phyloP scores from a whole-genome alignment of 1,284 basidiomycete species.

The Boletellus deceptivus region DNA sequence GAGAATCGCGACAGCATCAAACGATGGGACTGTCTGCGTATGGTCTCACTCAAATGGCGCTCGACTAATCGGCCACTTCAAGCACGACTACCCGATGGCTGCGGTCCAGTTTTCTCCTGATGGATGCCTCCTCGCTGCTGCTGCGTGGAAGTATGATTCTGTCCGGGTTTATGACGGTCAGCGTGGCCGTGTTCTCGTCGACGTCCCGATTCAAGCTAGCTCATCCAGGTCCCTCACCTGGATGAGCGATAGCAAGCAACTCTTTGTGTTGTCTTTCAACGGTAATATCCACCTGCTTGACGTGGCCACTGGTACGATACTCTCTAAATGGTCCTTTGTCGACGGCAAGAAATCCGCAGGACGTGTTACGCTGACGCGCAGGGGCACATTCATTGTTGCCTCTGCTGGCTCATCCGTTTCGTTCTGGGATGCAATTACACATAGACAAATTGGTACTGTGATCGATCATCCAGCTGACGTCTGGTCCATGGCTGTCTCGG shows the following conservation, averaged over 20 bases:
- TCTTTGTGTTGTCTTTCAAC: neutral
- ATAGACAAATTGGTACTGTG: neutral
- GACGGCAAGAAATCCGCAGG: neutral
- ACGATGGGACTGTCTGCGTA: neutral
- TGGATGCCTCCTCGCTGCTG: neutral
- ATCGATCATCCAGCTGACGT: neutral
- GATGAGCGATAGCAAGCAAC: neutral
- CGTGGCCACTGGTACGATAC: neutral
- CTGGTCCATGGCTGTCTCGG: neutral
- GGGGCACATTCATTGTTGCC: neutral
- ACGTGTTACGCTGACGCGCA: neutral
- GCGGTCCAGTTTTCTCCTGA: neutral
- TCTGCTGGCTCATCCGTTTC: neutral
- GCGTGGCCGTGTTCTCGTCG: neutral
- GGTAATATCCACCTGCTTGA: neutral
- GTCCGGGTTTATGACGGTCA: neutral
- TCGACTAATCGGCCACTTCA: neutral
- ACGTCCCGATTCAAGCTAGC: neutral
- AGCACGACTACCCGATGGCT: neutral
- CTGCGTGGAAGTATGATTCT: neutral
- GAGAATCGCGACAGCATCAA: neutral
- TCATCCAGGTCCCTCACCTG: neutral
- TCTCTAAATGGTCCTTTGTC: neutral
- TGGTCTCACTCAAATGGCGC: neutral
- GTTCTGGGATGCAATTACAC: neutral